These are phyloP conservation scores for Skeletonema grethae DNA, from an alignment of 108 stramenopile genomes.

Conservation along the genomic window DNA sequence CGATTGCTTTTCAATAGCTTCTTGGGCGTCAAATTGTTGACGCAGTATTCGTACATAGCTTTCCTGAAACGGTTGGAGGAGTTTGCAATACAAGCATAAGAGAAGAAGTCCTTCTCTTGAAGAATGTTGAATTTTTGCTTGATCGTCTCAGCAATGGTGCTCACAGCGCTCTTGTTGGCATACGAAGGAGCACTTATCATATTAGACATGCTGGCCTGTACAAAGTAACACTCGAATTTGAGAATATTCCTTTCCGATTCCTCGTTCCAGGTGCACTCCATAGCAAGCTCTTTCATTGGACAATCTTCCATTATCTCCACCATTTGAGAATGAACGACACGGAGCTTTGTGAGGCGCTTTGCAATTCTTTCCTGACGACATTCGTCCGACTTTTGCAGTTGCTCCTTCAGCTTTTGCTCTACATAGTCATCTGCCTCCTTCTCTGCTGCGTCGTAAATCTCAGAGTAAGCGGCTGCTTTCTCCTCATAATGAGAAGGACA, in stretches of 20 bases:
- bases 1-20: constrained; percentile 18
- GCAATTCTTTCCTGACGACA: constrained; percentile 36
- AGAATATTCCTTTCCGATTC: constrained; percentile 32
- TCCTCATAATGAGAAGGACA: constrained; percentile 31
- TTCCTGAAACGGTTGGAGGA: constrained; percentile 29
- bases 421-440: constrained; percentile 36
- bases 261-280: constrained; percentile 37
- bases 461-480: constrained; percentile 20
- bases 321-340: constrained; percentile 20
- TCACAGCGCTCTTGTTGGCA: constrained; percentile 19
- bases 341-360: constrained; percentile 22
- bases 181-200: constrained; percentile 33
- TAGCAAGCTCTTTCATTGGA: constrained; percentile 41
- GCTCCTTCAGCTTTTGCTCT: constrained; percentile 5
- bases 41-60: constrained; percentile 40
- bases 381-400: constrained; percentile 12
- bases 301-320: constrained; percentile 36
- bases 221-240: constrained; percentile 36
- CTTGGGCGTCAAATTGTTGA: constrained; percentile 19
- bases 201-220: constrained; percentile 20
- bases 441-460: constrained; percentile 37
- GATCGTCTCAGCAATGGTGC: constrained; percentile 13
- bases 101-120: constrained; percentile 36
- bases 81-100: constrained; percentile 24
- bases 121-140: constrained; percentile 35